These are phyloP conservation scores for Nannizzia gypsea DNA, from an alignment of 2,329 filamentous ascomycete species.

Conservation along the genomic window DNA sequence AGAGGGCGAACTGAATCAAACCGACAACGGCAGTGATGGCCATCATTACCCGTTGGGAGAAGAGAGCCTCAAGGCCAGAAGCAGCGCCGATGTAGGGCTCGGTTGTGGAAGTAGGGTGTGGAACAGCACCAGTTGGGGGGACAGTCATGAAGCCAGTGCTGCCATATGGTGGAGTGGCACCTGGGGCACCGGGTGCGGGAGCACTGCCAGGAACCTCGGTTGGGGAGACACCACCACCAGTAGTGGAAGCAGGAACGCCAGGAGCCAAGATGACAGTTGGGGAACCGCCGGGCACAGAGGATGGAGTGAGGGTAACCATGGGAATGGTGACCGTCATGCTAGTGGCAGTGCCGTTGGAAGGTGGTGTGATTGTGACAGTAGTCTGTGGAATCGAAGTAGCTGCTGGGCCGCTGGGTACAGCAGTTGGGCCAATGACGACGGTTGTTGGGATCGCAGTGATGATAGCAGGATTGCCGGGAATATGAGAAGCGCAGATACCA, in stretches of 20 bases:
- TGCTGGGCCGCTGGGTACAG: constrained; percentile 25
- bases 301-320: constrained; percentile 28
- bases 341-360: constrained; percentile 6
- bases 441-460: constrained; percentile 59
- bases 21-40: neutral
- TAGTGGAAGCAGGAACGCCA: constrained; percentile 12
- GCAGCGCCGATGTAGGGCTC: constrained; percentile 12
- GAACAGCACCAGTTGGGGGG: constrained; percentile 14
- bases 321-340: constrained; percentile 34
- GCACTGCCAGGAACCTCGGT: neutral
- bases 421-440: constrained; percentile 36
- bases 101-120: constrained; percentile 8
- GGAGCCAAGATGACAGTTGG: constrained; percentile 26
- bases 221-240: constrained; percentile 8
- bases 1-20: constrained; percentile 1
- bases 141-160: constrained; percentile 12
- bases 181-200: no score
- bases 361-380: constrained; percentile 30
- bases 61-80: constrained; percentile 2
- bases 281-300: constrained; percentile 13
- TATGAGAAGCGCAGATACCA: constrained; percentile 72
- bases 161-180: neutral
- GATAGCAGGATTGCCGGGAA: constrained; percentile 70
- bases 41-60: neutral
- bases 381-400: constrained; percentile 19